phyloP scores from a whole-genome alignment of 1,139 yeast genomes.

The Pneumocystis carinii region DNA sequence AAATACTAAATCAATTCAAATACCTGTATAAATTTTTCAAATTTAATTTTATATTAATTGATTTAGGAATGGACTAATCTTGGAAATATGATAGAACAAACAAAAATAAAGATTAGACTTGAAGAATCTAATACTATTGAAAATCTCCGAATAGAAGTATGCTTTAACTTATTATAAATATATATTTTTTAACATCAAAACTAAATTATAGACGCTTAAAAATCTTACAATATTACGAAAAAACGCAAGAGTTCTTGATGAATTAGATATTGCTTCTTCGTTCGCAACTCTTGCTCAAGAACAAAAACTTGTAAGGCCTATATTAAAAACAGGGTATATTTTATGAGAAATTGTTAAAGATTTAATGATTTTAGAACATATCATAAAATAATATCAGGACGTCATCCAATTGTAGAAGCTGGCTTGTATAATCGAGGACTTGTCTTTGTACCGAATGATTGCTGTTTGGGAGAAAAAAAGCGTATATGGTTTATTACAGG shows the following conservation, averaged over 20 bases:
- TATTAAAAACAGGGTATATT: slow-evolving; percentile 35
- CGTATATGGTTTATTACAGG: slow-evolving; percentile 70
- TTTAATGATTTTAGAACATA: background rate
- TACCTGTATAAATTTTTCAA: slow-evolving; percentile 5
- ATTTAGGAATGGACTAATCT: slow-evolving; percentile 20
- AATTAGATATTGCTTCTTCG: slow-evolving; percentile 56
- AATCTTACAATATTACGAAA: slow-evolving; percentile 32
- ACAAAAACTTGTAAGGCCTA: slow-evolving; percentile 49
- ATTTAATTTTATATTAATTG: background rate
- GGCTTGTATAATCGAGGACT: slow-evolving; percentile 35
- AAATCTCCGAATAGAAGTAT: slow-evolving; percentile 28
- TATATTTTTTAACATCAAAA: background rate
- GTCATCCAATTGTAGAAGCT: slow-evolving; percentile 82
- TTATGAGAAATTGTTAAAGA: background rate
- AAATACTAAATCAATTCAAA: slow-evolving; percentile 12
- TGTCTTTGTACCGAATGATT: slow-evolving; percentile 54
- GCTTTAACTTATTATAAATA: slow-evolving; percentile 1
- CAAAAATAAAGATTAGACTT: slow-evolving; percentile 15
- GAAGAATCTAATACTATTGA: slow-evolving; percentile 37
- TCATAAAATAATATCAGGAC: slow-evolving; percentile 34
- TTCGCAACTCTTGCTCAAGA: slow-evolving; percentile 60
- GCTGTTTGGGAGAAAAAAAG: slow-evolving; percentile 28
- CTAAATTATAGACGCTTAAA: slow-evolving; percentile 17
- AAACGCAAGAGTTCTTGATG: slow-evolving; percentile 40
- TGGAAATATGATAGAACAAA: slow-evolving; percentile 21